Percentiles rank a stretch among this genome's conserved stretches.
Conservation (phyloP, 495 filamentous ascomycete genomes). For the Cercophora newfieldiana region DNA sequence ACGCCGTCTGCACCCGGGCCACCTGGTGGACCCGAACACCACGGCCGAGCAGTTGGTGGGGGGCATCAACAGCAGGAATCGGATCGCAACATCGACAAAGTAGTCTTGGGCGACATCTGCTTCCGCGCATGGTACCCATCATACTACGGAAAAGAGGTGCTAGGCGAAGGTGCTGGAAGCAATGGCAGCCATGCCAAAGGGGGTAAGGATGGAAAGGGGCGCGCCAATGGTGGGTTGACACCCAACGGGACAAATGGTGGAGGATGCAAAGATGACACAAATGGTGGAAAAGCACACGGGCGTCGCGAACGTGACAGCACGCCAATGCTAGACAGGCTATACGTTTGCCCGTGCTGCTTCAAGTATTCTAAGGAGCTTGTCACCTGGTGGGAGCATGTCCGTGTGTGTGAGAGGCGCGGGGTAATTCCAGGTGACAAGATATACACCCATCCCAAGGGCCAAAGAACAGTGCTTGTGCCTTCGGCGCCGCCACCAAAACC, state of each 20-base stretch:
- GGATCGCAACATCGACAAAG: conserved; percentile 69
- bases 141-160: conserved; percentile 76
- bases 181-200: conserved; percentile 20
- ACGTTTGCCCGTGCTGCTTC: conserved; percentile 92
- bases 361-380: conserved; percentile 78
- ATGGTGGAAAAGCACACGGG: conserved; percentile 39
- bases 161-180: conserved; percentile 40
- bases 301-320: conserved; percentile 35
- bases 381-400: conserved; percentile 51
- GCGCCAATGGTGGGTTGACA: background rate
- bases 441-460: conserved; percentile 50
- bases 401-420: conserved; percentile 41
- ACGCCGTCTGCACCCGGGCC: conserved; percentile 11
- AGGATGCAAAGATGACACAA: conserved; percentile 25
- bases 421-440: conserved; percentile 46
- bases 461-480: conserved; percentile 33
- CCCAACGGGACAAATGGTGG: conserved; percentile 10
- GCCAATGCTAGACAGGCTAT: conserved; percentile 61
- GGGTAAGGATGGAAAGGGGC: conserved; percentile 25
- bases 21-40: conserved; percentile 18
- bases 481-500: conserved; percentile 38
- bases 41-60: background rate
- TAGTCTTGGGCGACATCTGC: conserved; percentile 70
- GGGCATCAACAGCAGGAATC: conserved; percentile 16
- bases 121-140: conserved; percentile 78